Evolutionary conservation across 2,329 filamentous ascomycete genomes (phyloP).

Genomic region (Nemania diffusa): DNA sequence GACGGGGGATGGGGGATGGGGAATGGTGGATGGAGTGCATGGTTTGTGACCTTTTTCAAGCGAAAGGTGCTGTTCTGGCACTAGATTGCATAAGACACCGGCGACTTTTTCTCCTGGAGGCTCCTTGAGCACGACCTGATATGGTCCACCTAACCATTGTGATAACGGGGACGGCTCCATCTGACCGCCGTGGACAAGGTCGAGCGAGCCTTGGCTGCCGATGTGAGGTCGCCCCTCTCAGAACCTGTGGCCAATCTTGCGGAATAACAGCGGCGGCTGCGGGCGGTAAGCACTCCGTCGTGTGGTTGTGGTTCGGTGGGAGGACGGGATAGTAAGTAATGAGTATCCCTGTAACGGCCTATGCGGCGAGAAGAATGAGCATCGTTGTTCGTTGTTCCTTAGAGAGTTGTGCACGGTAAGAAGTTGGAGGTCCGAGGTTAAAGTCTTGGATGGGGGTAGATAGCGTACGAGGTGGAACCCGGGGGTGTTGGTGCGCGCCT

Average conservation of each 20-base stretch:
- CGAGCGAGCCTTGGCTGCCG: background rate
- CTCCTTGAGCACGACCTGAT: slow-evolving; percentile 41
- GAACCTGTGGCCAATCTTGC: too few relatives aligned
- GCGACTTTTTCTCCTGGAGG: slow-evolving; percentile 40
- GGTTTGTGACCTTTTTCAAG: slow-evolving; percentile 39
- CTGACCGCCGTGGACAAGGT: slow-evolving; percentile 4
- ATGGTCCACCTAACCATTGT: slow-evolving; percentile 43
- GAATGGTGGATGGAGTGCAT: background rate
- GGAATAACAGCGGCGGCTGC: too few relatives aligned
- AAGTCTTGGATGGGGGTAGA: background rate
- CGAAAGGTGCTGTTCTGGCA: slow-evolving; percentile 42
- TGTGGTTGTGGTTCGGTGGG: background rate
- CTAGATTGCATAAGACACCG: slow-evolving; percentile 39
- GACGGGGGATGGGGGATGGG: background rate
- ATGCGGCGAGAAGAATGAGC: background rate
- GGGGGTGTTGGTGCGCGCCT: too few relatives aligned
- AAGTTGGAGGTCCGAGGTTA: too few relatives aligned
- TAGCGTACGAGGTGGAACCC: too few relatives aligned
- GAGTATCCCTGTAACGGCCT: background rate
- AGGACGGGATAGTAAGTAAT: background rate
- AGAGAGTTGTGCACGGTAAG: too few relatives aligned
- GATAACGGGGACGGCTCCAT: slow-evolving; percentile 40
- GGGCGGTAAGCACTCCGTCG: too few relatives aligned
- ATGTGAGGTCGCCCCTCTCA: background rate
- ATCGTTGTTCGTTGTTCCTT: background rate